Conservation (phyloP, 805 yeast species). For the Pichia thaimueangensis region DNA sequence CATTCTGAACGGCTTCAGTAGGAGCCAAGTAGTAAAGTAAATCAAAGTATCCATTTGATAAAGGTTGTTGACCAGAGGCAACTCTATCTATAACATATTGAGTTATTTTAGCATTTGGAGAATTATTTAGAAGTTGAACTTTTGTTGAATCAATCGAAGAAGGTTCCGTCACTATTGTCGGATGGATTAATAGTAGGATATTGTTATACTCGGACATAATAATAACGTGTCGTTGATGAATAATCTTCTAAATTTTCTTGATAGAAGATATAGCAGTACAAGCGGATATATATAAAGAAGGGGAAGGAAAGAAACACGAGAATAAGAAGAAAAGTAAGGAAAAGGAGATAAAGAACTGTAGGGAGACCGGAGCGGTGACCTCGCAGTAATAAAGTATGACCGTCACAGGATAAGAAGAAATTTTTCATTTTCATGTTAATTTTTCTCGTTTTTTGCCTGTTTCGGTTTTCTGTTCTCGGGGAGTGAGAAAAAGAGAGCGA, state of each 20-base stretch:
- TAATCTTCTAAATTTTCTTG: background rate
- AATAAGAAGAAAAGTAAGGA: background rate
- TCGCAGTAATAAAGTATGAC: no score
- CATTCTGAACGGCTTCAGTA: constrained; percentile 35
- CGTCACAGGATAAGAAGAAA: no score
- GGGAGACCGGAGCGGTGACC: no score
- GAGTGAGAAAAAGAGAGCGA: no score
- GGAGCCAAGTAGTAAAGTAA: constrained; percentile 53
- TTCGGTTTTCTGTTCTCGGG: no score
- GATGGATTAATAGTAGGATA: constrained; percentile 51
- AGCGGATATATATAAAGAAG: background rate
- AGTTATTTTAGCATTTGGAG: constrained; percentile 29
- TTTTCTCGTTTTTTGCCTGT: no score
- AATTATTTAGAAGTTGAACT: constrained; percentile 22
- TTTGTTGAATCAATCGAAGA: constrained; percentile 37
- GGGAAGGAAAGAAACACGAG: background rate
- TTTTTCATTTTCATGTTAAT: no score
- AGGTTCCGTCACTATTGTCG: constrained; percentile 58
- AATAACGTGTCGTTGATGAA: background rate
- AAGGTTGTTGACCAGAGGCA: constrained; percentile 39
- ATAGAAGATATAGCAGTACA: no score
- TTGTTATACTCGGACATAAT: constrained; percentile 3
- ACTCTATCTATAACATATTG: constrained; percentile 58
- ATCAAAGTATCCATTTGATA: constrained; percentile 34
- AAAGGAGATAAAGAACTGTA: no score